These are phyloP conservation scores for Logfia minima DNA, from an alignment of 129 eudicot genomes.

Conservation along the genomic window DNA sequence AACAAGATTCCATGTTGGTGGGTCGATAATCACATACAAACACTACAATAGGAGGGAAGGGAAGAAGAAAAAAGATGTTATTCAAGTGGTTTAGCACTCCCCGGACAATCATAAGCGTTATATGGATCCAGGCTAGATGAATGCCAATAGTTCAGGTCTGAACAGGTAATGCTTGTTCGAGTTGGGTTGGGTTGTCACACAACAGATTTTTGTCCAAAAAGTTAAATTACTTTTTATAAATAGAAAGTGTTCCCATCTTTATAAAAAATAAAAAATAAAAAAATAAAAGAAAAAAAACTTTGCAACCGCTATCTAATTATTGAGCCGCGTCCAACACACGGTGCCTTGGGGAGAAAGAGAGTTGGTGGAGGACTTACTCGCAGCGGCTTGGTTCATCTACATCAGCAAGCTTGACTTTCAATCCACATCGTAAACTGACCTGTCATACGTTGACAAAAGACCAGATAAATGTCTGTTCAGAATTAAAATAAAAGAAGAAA, in stretches of 20 bases:
- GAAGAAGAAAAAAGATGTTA: neutral
- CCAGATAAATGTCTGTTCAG: constrained; percentile 19
- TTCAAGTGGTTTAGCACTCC: constrained; percentile 5
- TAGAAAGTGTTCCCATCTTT: neutral
- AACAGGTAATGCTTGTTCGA: neutral
- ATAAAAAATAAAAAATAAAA: no score
- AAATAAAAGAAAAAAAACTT: neutral
- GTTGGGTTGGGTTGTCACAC: neutral
- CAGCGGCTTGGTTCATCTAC: constrained; percentile 98
- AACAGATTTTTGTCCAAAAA: neutral
- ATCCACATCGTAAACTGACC: constrained; percentile 85
- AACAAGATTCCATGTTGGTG: neutral
- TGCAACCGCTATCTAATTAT: neutral
- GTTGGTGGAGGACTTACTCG: constrained; percentile 60
- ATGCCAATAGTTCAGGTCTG: neutral
- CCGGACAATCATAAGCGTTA: neutral
- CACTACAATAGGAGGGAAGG: neutral
- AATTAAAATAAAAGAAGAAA: neutral
- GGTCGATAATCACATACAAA: neutral
- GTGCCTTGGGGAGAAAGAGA: neutral
- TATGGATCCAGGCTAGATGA: neutral
- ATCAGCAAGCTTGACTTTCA: constrained; percentile 73
- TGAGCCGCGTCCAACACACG: neutral
- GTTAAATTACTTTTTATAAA: neutral
- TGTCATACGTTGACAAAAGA: constrained; percentile 29